A percentile compares a stretch with the other conserved stretches of the same genome.
phyloP scores from a whole-genome alignment of 2,329 filamentous ascomycete genomes.

The Tolypocladium inflatum region DNA sequence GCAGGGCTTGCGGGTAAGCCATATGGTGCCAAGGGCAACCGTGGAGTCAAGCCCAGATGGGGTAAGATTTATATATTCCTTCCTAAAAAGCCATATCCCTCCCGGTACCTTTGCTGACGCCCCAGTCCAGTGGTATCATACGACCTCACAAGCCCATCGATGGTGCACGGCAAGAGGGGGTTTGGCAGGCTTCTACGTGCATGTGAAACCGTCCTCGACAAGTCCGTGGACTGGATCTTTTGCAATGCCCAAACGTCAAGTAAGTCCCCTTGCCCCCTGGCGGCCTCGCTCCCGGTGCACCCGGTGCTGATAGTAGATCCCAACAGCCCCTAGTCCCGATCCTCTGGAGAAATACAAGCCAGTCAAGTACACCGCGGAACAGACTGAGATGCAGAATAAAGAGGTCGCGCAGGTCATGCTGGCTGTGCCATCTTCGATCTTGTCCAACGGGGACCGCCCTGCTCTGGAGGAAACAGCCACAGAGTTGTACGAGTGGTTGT shows the following conservation, averaged over 20 bases:
- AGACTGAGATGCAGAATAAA: constrained; percentile 8
- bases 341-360: constrained; percentile 38
- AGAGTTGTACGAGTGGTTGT: constrained; percentile 66
- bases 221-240: constrained; percentile 68
- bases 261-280: constrained; percentile 9
- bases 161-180: constrained; percentile 74
- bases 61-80: constrained; percentile 35
- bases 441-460: constrained; percentile 27
- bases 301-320: not conserved
- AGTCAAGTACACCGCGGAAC: constrained; percentile 26
- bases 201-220: constrained; percentile 64
- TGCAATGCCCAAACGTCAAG: constrained; percentile 42
- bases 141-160: constrained; percentile 63
- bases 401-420: constrained; percentile 14
- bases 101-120: not conserved
- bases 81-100: not conserved
- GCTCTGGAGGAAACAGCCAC: constrained; percentile 54
- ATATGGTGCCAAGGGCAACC: constrained; percentile 46
- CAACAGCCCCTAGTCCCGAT: constrained; percentile 35
- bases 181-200: constrained; percentile 74
- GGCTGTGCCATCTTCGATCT: constrained; percentile 12
- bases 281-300: too few species aligned
- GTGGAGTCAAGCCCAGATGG: constrained; percentile 61
- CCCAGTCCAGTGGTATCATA: constrained; percentile 57
- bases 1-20: constrained; percentile 70